phyloP scores from a whole-genome alignment of 805 yeast species.

The Zygoascus flipseniorum region DNA sequence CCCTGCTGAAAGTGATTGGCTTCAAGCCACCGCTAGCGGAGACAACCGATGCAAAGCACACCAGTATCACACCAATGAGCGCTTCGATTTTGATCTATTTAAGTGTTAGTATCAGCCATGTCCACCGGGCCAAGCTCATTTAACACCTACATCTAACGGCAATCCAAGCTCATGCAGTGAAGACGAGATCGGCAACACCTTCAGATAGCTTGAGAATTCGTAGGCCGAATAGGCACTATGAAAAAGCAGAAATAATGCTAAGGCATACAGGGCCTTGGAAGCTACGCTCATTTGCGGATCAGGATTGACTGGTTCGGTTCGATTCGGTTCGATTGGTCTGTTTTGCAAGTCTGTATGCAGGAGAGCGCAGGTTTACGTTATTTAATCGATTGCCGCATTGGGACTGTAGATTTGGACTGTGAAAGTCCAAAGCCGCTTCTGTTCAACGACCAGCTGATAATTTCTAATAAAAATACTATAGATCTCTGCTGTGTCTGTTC shows the following conservation, averaged over 20 bases:
- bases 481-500: too few species aligned
- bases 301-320: background rate
- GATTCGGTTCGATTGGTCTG: too few species aligned
- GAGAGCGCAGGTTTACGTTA: background rate
- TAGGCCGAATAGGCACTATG: constrained; percentile 23
- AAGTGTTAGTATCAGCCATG: background rate
- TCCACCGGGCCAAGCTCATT: background rate
- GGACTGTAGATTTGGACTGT: background rate
- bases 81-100: constrained; percentile 41
- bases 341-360: too few species aligned
- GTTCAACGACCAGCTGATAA: too few species aligned
- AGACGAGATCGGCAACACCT: constrained; percentile 11
- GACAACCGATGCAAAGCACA: constrained; percentile 31
- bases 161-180: constrained; percentile 6
- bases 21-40: constrained; percentile 31
- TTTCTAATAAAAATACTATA: too few species aligned
- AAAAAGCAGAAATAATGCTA: constrained; percentile 13
- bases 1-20: constrained; percentile 42
- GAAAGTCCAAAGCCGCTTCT: too few species aligned
- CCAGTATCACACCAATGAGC: constrained; percentile 36
- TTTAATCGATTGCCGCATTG: background rate
- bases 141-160: constrained; percentile 18
- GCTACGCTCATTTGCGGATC: constrained; percentile 3
- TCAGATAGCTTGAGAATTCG: constrained; percentile 18
- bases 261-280: constrained; percentile 7